Conservation (phyloP, 768 basidiomycete genomes). For the Agaricus sinodeliciosus region DNA sequence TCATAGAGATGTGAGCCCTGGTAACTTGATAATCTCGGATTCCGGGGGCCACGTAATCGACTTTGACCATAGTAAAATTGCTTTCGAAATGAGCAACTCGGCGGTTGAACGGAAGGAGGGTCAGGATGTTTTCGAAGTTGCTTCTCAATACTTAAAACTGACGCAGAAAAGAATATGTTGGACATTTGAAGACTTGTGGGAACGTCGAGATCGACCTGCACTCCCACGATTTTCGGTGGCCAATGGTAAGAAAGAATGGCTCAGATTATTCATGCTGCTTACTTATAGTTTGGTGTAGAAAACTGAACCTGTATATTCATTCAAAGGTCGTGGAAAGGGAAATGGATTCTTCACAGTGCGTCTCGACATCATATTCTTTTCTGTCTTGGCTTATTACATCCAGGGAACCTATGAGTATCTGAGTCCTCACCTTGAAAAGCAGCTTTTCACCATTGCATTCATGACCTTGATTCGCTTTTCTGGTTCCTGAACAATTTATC, state of each 20-base stretch:
- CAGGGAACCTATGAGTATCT: not conserved
- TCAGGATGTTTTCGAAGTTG: too few relatives aligned
- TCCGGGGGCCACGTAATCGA: not conserved
- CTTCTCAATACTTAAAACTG: too few relatives aligned
- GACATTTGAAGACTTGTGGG: not conserved
- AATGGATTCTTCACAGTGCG: not conserved
- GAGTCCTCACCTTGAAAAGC: not conserved
- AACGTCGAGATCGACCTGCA: not conserved
- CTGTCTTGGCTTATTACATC: not conserved
- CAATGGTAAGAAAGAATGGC: too few relatives aligned
- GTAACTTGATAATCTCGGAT: not conserved
- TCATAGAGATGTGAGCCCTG: not conserved
- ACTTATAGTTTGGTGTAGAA: too few relatives aligned
- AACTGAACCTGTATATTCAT: too few relatives aligned
- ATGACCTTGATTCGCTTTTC: not conserved
- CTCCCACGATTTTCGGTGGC: not conserved
- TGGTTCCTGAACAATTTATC: not conserved
- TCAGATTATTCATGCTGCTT: too few relatives aligned
- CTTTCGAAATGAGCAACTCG: too few relatives aligned
- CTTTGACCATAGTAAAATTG: slow-evolving; percentile 1
- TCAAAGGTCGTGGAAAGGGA: not conserved
- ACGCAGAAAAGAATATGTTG: too few relatives aligned
- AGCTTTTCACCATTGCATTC: not conserved
- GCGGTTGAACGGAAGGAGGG: too few relatives aligned
- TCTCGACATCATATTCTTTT: not conserved